Conservation (phyloP, 768 basidiomycete species). For the Coprinellus micaceus region DNA sequence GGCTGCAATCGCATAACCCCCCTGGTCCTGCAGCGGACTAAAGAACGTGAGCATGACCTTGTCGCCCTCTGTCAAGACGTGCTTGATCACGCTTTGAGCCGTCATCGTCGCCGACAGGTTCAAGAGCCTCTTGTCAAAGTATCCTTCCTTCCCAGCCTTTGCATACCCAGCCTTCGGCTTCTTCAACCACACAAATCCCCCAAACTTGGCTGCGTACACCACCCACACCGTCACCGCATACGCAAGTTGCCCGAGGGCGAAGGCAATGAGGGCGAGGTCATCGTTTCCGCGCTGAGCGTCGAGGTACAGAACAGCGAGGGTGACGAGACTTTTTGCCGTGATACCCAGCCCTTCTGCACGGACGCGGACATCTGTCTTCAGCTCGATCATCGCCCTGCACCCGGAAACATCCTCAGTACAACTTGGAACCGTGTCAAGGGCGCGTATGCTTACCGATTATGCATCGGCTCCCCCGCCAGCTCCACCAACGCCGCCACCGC, state of each 20-base stretch:
- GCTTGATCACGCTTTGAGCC: slow-evolving; percentile 85
- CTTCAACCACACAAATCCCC: slow-evolving; percentile 33
- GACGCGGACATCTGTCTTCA: slow-evolving; percentile 68
- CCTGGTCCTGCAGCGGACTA: slow-evolving; percentile 83
- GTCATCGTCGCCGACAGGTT: slow-evolving; percentile 80
- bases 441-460: slow-evolving; percentile 60
- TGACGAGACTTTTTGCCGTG: slow-evolving; percentile 64
- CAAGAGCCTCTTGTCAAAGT: slow-evolving; percentile 41
- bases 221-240: slow-evolving; percentile 61
- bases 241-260: slow-evolving; percentile 78
- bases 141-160: not conserved
- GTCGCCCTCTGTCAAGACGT: slow-evolving; percentile 93
- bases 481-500: slow-evolving; percentile 72
- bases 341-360: slow-evolving; percentile 85
- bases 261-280: slow-evolving; percentile 68
- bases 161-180: not conserved
- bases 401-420: not conserved
- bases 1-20: slow-evolving; percentile 91
- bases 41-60: slow-evolving; percentile 83
- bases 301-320: slow-evolving; percentile 61
- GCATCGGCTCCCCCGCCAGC: slow-evolving; percentile 78
- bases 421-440: not conserved
- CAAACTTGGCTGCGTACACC: slow-evolving; percentile 41
- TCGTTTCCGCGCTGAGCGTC: slow-evolving; percentile 36
- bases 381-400: slow-evolving; percentile 59